Conservation (phyloP, 306 rosid species). For the Cicer cuneatum region DNA sequence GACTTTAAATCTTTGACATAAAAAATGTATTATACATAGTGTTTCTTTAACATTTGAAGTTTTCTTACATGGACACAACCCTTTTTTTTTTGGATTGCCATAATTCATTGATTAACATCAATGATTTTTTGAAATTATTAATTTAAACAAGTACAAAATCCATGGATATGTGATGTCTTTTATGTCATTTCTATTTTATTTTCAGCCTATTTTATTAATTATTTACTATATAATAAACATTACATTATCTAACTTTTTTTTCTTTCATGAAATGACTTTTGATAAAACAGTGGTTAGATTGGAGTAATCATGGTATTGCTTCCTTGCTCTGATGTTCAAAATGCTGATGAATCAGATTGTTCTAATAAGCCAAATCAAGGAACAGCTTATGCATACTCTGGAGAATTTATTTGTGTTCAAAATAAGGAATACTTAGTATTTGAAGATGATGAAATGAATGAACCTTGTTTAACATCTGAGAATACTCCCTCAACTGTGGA, state of each 20-base stretch:
- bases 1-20: too few species aligned
- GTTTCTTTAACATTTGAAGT: slow-evolving; percentile 16
- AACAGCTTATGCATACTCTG: slow-evolving; percentile 44
- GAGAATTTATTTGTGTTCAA: slow-evolving; percentile 53
- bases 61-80: slow-evolving; percentile 4
- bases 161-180: background rate
- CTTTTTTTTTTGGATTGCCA: background rate
- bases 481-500: slow-evolving; percentile 61
- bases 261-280: slow-evolving; percentile 37
- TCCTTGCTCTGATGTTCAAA: slow-evolving; percentile 62
- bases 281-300: slow-evolving; percentile 45
- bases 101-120: background rate
- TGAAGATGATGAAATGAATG: slow-evolving; percentile 61
- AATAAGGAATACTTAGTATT: background rate
- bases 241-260: slow-evolving; percentile 22
- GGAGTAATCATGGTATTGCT: slow-evolving; percentile 69
- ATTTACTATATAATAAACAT: background rate
- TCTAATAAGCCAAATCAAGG: slow-evolving; percentile 52
- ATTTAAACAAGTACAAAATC: slow-evolving; percentile 26
- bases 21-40: background rate
- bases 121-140: slow-evolving; percentile 7
- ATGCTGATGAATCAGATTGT: slow-evolving; percentile 63
- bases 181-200: background rate
- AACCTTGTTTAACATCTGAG: slow-evolving; percentile 57
- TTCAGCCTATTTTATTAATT: slow-evolving; percentile 10